Conservation (phyloP, 148 eudicot genomes). For the Vaccinium vitisidaea region DNA sequence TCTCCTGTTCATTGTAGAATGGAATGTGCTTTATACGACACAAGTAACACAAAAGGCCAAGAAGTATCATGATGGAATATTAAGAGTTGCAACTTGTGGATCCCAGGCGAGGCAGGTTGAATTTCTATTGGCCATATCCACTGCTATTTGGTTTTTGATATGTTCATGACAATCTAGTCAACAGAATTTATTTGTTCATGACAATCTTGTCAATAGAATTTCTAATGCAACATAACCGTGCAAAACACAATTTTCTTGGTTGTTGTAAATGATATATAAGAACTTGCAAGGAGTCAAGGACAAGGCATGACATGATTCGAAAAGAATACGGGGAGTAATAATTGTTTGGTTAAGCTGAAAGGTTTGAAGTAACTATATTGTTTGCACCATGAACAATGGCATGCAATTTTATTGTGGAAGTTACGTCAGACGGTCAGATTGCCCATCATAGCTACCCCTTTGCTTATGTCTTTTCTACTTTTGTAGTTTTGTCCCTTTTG, state of each 20-base stretch:
- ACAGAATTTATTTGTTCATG: neutral
- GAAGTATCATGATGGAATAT: constrained; percentile 87
- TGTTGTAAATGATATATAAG: neutral
- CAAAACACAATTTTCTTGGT: neutral
- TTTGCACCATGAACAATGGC: neutral
- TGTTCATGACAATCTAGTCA: neutral
- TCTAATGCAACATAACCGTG: neutral
- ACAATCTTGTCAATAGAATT: neutral
- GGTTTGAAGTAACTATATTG: neutral
- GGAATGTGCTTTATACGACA: constrained; percentile 81
- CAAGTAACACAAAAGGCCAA: constrained; percentile 83
- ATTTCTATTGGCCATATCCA: constrained; percentile 2
- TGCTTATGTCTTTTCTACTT: neutral
- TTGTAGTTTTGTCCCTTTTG: neutral
- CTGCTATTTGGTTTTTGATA: neutral
- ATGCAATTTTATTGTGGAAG: neutral
- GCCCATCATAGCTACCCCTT: neutral
- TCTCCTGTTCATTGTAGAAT: constrained; percentile 46
- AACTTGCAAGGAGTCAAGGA: neutral
- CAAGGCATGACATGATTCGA: neutral
- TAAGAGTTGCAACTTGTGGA: constrained; percentile 55
- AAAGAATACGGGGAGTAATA: neutral
- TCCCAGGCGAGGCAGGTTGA: constrained; percentile 76
- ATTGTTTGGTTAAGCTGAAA: neutral
- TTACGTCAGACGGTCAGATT: neutral